phyloP scores from a whole-genome alignment of 805 yeast genomes.

The Wickerhamomyces canadensis region DNA sequence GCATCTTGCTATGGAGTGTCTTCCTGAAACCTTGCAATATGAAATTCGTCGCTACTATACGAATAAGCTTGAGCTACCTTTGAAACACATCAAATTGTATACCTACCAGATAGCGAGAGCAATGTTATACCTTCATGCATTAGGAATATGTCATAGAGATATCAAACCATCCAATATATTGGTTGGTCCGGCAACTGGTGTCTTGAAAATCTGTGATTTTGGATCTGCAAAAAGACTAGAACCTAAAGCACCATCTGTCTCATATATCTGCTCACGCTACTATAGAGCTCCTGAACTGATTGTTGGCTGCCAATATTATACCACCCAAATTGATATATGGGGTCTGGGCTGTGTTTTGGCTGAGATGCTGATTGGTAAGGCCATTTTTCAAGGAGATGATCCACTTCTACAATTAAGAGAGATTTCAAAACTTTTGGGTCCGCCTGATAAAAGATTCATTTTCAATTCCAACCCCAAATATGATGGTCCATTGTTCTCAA shows the following conservation, averaged over 20 bases:
- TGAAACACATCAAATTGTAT: conserved; percentile 70
- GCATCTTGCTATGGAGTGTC: conserved; percentile 81
- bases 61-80: conserved; percentile 56
- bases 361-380: conserved; percentile 86
- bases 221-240: conserved; percentile 81
- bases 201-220: conserved; percentile 75
- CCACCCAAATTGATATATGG: conserved; percentile 95
- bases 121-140: conserved; percentile 75
- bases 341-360: conserved; percentile 96
- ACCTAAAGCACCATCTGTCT: conserved; percentile 79
- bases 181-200: conserved; percentile 63
- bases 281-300: conserved; percentile 95
- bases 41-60: conserved; percentile 69
- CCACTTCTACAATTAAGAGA: conserved; percentile 86
- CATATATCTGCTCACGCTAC: conserved; percentile 93
- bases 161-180: conserved; percentile 79
- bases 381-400: conserved; percentile 92
- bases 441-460: conserved; percentile 70
- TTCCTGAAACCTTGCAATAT: conserved; percentile 72
- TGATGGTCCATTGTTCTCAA: conserved; percentile 68
- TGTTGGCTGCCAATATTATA: conserved; percentile 82
- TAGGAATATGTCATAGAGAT: conserved; percentile 79
- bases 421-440: conserved; percentile 85
- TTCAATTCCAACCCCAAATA: conserved; percentile 71
- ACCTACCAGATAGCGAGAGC: conserved; percentile 78